Evolutionary conservation across 139 green algal genomes (phyloP).

Genomic region (Volvox africanus): DNA sequence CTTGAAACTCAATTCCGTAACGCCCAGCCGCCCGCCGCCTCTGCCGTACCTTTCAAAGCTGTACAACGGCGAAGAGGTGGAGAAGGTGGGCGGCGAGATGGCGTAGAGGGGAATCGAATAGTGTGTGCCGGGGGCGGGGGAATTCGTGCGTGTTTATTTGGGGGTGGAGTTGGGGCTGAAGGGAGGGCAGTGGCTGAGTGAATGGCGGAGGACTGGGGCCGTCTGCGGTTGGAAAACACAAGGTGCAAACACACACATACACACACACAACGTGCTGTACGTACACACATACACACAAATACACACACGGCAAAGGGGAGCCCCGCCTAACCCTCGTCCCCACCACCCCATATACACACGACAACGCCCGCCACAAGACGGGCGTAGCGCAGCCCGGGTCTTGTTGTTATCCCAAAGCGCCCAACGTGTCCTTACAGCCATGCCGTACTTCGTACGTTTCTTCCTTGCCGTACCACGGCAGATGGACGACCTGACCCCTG

Average conservation of each 20-base stretch:
- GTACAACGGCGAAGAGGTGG: conserved; percentile 11
- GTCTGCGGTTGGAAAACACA: neutral
- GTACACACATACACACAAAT: neutral
- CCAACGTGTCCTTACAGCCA: no score
- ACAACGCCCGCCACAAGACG: no score
- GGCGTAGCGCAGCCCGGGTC: no score
- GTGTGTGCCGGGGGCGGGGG: neutral
- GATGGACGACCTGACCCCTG: conserved; percentile 37
- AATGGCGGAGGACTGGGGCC: neutral
- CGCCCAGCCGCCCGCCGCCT: neutral
- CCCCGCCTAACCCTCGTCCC: no score
- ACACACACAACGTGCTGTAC: neutral
- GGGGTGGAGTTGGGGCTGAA: neutral
- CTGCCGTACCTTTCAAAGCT: conserved; percentile 31
- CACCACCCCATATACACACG: no score
- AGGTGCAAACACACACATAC: neutral
- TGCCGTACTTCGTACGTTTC: no score
- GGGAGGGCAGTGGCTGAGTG: neutral
- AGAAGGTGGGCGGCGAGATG: neutral
- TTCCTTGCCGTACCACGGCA: neutral
- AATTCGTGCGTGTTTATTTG: neutral
- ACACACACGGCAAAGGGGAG: no score
- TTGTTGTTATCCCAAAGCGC: no score
- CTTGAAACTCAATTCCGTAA: conserved; percentile 44
- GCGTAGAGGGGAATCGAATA: neutral